A percentile compares a stretch with the other conserved stretches of the same genome.
phyloP scores from a whole-genome alignment of 495 filamentous ascomycete species.

The Pseudevernia furfuracea region DNA sequence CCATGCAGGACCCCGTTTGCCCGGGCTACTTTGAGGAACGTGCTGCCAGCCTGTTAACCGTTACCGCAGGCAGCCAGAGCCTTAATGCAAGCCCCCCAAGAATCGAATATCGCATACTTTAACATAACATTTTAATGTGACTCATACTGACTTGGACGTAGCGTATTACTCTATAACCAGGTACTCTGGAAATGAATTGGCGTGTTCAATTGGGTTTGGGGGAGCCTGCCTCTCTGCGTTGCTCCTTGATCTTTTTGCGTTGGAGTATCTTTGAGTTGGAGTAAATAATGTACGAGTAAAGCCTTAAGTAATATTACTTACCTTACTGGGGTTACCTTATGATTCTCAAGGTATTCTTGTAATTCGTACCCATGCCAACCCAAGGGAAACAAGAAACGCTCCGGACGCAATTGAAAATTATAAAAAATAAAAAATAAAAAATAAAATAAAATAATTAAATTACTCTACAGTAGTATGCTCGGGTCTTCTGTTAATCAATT shows the following conservation, averaged over 20 bases:
- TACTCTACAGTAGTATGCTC: no score
- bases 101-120: background rate
- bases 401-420: background rate
- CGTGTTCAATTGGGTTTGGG: background rate
- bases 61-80: background rate
- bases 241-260: slow-evolving; percentile 1
- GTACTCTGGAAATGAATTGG: background rate
- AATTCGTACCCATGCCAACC: background rate
- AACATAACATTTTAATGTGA: background rate
- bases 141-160: background rate
- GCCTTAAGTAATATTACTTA: no score
- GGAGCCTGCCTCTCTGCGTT: no score
- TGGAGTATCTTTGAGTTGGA: background rate
- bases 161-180: background rate
- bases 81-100: slow-evolving; percentile 1
- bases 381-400: background rate
- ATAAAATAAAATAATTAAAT: no score
- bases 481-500: background rate
- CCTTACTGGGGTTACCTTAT: no score
- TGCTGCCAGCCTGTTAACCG: slow-evolving; percentile 5
- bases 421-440: no score
- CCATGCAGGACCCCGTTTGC: slow-evolving; percentile 1
- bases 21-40: slow-evolving; percentile 7
- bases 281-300: no score
- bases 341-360: no score